Conservation (phyloP, 306 rosid species). For the Cucurbita moschata region DNA sequence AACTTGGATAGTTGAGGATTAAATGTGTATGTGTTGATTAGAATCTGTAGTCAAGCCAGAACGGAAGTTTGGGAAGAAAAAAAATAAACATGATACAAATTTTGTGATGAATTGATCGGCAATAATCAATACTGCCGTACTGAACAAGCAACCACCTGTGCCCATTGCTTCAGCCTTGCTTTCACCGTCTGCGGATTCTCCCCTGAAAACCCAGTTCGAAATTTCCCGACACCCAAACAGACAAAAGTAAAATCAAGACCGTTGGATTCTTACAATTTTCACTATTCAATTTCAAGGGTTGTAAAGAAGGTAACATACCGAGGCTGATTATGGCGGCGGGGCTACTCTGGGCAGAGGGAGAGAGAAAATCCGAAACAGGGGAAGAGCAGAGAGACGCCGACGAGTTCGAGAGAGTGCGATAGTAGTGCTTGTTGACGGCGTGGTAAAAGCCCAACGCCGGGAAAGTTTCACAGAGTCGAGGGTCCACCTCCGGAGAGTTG, state of each 20-base stretch:
- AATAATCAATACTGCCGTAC: conserved; percentile 40
- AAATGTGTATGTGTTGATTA: neutral
- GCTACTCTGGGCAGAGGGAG: neutral
- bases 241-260: neutral
- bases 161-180: conserved; percentile 83
- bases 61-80: neutral
- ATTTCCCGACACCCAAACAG: neutral
- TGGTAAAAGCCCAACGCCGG: conserved; percentile 76
- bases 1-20: neutral
- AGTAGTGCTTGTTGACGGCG: conserved; percentile 58
- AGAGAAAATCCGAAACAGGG: conserved; percentile 24
- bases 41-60: neutral
- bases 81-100: neutral
- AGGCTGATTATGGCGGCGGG: conserved; percentile 27
- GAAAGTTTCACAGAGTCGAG: conserved; percentile 54
- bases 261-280: neutral
- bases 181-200: conserved; percentile 76
- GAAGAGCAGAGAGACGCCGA: conserved; percentile 14
- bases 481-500: conserved; percentile 47
- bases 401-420: conserved; percentile 23
- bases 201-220: conserved; percentile 21
- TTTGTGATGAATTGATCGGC: neutral
- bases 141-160: conserved; percentile 92
- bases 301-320: neutral
- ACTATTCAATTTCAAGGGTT: neutral